Conservation (phyloP, 352 stramenopile genomes). For the Halophytophthora polymorphica region DNA sequence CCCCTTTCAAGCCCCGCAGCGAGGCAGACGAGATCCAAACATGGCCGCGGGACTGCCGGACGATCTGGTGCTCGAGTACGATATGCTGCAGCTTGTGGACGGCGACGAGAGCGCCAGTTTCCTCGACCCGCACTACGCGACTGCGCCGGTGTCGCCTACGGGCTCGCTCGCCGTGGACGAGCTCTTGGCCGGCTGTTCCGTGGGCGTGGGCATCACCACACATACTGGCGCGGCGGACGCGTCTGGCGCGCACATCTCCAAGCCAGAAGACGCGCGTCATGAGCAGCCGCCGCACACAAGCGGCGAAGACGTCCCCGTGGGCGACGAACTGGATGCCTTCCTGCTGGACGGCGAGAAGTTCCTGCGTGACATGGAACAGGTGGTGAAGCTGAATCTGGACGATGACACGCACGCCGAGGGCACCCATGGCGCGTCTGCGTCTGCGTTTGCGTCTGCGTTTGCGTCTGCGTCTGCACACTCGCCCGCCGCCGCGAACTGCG, state of each 20-base stretch:
- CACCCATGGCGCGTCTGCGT: constrained; percentile 1
- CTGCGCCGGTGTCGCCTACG: constrained; percentile 4
- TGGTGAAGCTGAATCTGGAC: constrained; percentile 38
- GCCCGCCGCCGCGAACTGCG: constrained; percentile 18
- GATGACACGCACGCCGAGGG: constrained; percentile 10
- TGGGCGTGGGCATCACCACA: constrained; percentile 27
- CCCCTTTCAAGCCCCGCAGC: too few relatives aligned
- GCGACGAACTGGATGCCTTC: constrained; percentile 42
- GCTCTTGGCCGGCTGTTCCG: constrained; percentile 26
- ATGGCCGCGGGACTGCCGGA: constrained; percentile 35
- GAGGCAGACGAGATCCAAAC: too few relatives aligned
- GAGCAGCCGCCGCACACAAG: constrained; percentile 12
- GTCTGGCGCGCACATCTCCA: neutral
- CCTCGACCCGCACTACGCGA: constrained; percentile 2
- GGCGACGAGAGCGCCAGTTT: constrained; percentile 20
- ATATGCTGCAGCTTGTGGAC: constrained; percentile 41
- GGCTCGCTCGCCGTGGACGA: constrained; percentile 25
- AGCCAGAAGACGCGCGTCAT: constrained; percentile 8
- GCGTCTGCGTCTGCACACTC: constrained; percentile 20
- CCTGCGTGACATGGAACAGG: constrained; percentile 49
- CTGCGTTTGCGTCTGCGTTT: too few relatives aligned
- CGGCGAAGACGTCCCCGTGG: constrained; percentile 15
- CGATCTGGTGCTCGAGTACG: constrained; percentile 41
- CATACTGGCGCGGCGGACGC: neutral
- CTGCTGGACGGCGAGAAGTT: constrained; percentile 60